Percentiles rank a stretch among this genome's conserved stretches.
These are phyloP conservation scores for Akanthomyces uredinophilus DNA, from an alignment of 2,329 filamentous ascomycete species.

Conservation along the genomic window DNA sequence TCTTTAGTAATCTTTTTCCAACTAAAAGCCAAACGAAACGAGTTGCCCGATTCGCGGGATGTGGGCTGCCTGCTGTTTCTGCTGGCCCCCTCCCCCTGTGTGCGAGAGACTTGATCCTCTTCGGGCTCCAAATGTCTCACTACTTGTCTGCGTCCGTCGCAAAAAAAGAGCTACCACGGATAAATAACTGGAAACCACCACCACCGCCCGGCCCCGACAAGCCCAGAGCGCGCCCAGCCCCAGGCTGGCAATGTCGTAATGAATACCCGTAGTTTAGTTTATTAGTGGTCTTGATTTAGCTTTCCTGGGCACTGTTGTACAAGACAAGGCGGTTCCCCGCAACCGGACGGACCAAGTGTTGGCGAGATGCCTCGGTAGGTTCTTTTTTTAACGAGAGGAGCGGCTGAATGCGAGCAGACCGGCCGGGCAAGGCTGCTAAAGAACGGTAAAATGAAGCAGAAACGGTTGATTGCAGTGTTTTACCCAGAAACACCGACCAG, in stretches of 20 bases:
- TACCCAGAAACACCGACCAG: background rate
- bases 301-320: too few relatives aligned
- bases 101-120: background rate
- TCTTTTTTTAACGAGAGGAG: background rate
- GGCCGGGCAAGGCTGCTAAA: background rate
- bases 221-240: too few relatives aligned
- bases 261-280: too few relatives aligned
- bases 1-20: too few relatives aligned
- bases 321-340: background rate
- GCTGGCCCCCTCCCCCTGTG: background rate
- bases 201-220: too few relatives aligned
- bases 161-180: background rate
- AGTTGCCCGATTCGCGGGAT: background rate
- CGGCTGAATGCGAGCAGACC: background rate
- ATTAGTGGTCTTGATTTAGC: background rate
- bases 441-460: background rate
- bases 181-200: too few relatives aligned
- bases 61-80: background rate
- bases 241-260: background rate
- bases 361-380: background rate
- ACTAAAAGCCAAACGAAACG: too few relatives aligned
- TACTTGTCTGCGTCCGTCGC: slow-evolving; percentile 21
- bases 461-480: background rate
- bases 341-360: background rate
- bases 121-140: slow-evolving; percentile 11